Evolutionary conservation across 2,329 filamentous ascomycete species (phyloP).

Genomic region (Parafenestella ontariensis): DNA sequence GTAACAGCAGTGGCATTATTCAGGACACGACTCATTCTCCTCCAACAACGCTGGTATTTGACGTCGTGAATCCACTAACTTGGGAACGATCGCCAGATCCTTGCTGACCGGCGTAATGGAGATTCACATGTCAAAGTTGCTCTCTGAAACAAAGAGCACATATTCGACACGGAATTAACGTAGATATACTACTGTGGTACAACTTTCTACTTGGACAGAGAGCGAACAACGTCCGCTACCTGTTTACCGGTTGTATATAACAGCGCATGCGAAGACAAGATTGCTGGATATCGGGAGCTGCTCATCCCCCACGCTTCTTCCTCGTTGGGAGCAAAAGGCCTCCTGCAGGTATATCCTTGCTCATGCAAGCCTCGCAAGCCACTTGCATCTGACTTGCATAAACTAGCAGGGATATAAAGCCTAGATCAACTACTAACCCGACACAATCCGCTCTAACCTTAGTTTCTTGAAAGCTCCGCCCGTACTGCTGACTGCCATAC

Average conservation of each 20-base stretch:
- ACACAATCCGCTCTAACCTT: conserved; percentile 20
- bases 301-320: conserved; percentile 24
- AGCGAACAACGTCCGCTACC: not conserved
- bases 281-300: conserved; percentile 13
- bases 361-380: conserved; percentile 31
- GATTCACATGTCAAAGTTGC: conserved; percentile 22
- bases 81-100: conserved; percentile 19
- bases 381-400: conserved; percentile 39
- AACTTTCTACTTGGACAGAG: not conserved
- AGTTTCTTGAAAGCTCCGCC: conserved; percentile 3
- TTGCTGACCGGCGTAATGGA: conserved; percentile 12
- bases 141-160: not conserved
- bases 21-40: conserved; percentile 15
- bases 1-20: conserved; percentile 10
- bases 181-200: not conserved
- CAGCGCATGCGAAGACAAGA: conserved; percentile 12
- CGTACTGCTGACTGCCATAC: conserved; percentile 15
- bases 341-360: conserved; percentile 20
- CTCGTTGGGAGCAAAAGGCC: conserved; percentile 26
- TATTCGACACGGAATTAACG: not conserved
- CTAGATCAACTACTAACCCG: conserved; percentile 28
- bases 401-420: conserved; percentile 24
- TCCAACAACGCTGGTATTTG: conserved; percentile 11
- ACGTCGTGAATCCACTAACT: conserved; percentile 21
- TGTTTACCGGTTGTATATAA: conserved; percentile 1